Percentiles rank a stretch among this genome's conserved stretches.
phyloP scores from a whole-genome alignment of 768 basidiomycete species.

The Baorangia bicolor region DNA sequence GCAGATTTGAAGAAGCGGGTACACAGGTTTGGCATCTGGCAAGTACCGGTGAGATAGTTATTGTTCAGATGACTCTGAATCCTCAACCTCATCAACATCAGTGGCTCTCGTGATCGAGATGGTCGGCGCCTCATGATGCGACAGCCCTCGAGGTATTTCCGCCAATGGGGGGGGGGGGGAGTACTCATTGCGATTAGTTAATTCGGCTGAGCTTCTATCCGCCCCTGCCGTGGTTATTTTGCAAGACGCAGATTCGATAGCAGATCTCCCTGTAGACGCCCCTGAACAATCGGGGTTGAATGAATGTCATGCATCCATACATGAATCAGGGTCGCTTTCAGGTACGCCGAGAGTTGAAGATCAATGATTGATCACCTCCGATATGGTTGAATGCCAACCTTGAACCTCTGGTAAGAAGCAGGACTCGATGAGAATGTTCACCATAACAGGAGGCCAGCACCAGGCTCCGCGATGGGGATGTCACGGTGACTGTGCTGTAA shows the following conservation, averaged over 20 bases:
- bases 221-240: slow-evolving; percentile 22
- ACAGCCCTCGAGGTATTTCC: slow-evolving; percentile 20
- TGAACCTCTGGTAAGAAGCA: neutral
- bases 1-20: neutral
- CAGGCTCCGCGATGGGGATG: neutral
- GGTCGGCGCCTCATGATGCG: neutral
- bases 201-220: slow-evolving; percentile 19
- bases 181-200: slow-evolving; percentile 9
- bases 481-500: slow-evolving; percentile 10
- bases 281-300: slow-evolving; percentile 24
- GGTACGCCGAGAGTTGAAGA: slow-evolving; percentile 17
- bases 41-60: neutral
- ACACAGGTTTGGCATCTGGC: slow-evolving; percentile 7
- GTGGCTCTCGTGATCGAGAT: neutral
- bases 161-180: slow-evolving; percentile 12
- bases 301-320: slow-evolving; percentile 18
- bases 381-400: neutral
- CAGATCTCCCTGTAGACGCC: slow-evolving; percentile 18
- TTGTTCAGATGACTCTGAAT: neutral
- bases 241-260: slow-evolving; percentile 14
- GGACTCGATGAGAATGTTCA: neutral
- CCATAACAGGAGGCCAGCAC: neutral
- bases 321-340: slow-evolving; percentile 30
- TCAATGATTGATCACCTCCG: slow-evolving; percentile 14
- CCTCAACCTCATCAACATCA: neutral